Conservation (phyloP, 2,329 filamentous ascomycete species). For the Beauveria sp. region DNA sequence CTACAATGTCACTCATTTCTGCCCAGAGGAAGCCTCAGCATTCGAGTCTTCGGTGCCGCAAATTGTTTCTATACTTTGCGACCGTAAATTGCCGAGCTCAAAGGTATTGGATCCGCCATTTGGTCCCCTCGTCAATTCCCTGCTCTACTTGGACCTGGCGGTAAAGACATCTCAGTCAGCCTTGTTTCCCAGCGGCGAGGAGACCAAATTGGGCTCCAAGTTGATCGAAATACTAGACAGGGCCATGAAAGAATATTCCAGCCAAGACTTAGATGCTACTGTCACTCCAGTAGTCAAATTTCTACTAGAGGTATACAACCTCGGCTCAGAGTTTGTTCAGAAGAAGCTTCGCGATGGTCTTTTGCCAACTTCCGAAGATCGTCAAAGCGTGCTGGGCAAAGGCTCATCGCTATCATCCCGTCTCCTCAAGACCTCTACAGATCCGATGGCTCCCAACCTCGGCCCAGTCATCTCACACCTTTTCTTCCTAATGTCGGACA, state of each 20-base stretch:
- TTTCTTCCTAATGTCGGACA: slow-evolving; percentile 80
- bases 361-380: slow-evolving; percentile 70
- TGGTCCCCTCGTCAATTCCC: slow-evolving; percentile 66
- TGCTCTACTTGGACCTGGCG: slow-evolving; percentile 70
- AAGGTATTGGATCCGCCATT: slow-evolving; percentile 69
- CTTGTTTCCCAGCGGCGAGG: slow-evolving; percentile 59
- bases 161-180: slow-evolving; percentile 44
- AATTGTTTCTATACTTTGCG: slow-evolving; percentile 64
- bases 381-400: slow-evolving; percentile 68
- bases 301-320: slow-evolving; percentile 62
- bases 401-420: slow-evolving; percentile 67
- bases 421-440: slow-evolving; percentile 70
- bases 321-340: slow-evolving; percentile 55
- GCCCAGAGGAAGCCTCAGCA: slow-evolving; percentile 48
- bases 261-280: slow-evolving; percentile 63
- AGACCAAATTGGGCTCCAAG: slow-evolving; percentile 52
- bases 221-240: slow-evolving; percentile 64
- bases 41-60: slow-evolving; percentile 64
- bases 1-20: slow-evolving; percentile 79
- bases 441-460: slow-evolving; percentile 62
- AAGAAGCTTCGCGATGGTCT: slow-evolving; percentile 57
- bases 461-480: slow-evolving; percentile 69
- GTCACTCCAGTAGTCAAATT: slow-evolving; percentile 69
- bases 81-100: slow-evolving; percentile 44
- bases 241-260: slow-evolving; percentile 54